Percentiles rank a stretch among this genome's conserved stretches.
phyloP scores from a whole-genome alignment of 345 rosid genomes.

The Cardamine occulta region DNA sequence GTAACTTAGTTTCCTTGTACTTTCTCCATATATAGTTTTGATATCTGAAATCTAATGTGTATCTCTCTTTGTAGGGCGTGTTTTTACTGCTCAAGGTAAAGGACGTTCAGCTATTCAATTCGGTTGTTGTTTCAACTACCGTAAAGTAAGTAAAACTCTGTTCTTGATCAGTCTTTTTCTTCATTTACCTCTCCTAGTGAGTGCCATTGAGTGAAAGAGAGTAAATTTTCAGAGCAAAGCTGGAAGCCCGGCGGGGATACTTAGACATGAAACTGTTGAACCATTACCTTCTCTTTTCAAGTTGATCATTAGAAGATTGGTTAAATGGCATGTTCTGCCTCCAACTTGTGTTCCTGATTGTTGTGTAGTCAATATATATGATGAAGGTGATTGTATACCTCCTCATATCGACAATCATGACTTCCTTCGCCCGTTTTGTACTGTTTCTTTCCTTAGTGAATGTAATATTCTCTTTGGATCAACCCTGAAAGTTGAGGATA shows the following conservation, averaged over 20 bases:
- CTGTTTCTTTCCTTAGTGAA: constrained; percentile 58
- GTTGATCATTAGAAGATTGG: constrained; percentile 56
- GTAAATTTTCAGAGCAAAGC: constrained; percentile 45
- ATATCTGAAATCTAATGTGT: not conserved
- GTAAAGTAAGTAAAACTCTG: constrained; percentile 38
- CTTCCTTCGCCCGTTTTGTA: constrained; percentile 64
- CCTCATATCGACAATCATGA: constrained; percentile 65
- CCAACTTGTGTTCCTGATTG: constrained; percentile 59
- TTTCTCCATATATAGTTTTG: not conserved
- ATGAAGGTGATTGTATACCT: constrained; percentile 71
- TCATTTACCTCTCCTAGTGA: not conserved
- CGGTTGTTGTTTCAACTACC: constrained; percentile 63
- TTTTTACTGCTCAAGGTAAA: constrained; percentile 58
- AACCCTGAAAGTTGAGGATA: constrained; percentile 47
- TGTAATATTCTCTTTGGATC: constrained; percentile 58
- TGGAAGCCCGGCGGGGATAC: constrained; percentile 57
- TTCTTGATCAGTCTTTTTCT: not conserved
- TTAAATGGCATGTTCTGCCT: constrained; percentile 59
- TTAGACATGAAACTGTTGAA: constrained; percentile 57
- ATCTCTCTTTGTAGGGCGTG: constrained; percentile 46
- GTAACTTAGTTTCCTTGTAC: not conserved
- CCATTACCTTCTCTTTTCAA: constrained; percentile 58
- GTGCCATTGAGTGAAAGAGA: too few species aligned
- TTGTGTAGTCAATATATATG: constrained; percentile 68
- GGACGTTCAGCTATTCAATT: constrained; percentile 64